Evolutionary conservation across 2,329 filamentous ascomycete genomes (phyloP), one percentile per base, ranked within the genome.

Genomic region (Knoxdaviesia capensis): DNA sequence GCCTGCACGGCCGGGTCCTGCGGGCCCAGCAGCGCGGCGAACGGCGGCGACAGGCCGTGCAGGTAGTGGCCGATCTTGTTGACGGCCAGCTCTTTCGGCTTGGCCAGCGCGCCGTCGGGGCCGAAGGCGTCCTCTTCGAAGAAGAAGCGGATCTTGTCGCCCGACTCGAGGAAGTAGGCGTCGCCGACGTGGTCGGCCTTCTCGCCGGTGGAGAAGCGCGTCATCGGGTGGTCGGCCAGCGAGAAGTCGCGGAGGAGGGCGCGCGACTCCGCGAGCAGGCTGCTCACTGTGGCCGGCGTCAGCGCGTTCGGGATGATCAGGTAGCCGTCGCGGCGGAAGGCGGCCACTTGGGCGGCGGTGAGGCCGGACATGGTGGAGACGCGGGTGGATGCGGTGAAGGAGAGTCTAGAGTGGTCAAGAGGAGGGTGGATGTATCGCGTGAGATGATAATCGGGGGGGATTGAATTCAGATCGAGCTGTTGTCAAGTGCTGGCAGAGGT

Each of bases 81-180:
- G 55, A 98, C 81, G 43, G 90, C 84, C 42, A 69, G 72, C 47
- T 80, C 66, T 58, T 93, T 93, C 35, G 87, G 83, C 51, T 87
- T 86, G 7, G 62, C 64, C 4, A 96, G 72, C 1, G 63, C 60
- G 35, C 82, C 79, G 0, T 60, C 52, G 7, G 63, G 50, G 52
- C 78, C 66, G 57, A 94, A 88, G 48, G 88, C 88, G 59, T 90
- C 87, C 60, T 92, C 85, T 60, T 96, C 88, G 59, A 96, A 92
- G 70, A 96, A 96, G 70, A 92, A 96, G 45, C 86, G 80, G 47
- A 96, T 66, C 62, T 94, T 88, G 66, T 96, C 83, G 46, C 85
- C 86, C 3, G 81, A 90, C 1, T 68, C 70, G 3, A 96, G 74
- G 63, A 98, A 96, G 68, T 98, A 98, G 55, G 81, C 76, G 63